Percentiles rank a stretch among this genome's conserved stretches.
Conservation (phyloP, 1,284 basidiomycete species). For the Athelia psychrophila region DNA sequence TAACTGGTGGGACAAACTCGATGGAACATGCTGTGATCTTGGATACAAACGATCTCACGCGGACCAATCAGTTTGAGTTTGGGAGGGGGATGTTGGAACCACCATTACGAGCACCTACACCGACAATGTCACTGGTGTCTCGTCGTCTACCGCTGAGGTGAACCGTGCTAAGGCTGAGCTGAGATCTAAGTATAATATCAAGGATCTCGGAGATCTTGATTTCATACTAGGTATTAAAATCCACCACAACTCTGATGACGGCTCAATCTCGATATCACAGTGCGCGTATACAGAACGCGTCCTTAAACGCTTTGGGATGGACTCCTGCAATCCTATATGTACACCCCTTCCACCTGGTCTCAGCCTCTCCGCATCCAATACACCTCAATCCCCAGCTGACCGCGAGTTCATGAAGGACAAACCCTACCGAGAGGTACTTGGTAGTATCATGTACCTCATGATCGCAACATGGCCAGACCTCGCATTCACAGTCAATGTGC, state of each 20-base stretch:
- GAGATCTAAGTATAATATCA: conserved; percentile 11
- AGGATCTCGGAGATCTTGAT: conserved; percentile 17
- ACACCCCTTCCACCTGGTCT: conserved; percentile 17
- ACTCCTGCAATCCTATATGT: conserved; percentile 15
- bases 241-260: conserved; percentile 6
- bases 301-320: conserved; percentile 14
- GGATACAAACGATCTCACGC: conserved; percentile 11
- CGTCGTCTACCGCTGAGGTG: conserved; percentile 4
- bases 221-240: conserved; percentile 27
- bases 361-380: conserved; percentile 13
- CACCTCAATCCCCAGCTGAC: conserved; percentile 18
- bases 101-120: conserved; percentile 16
- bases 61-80: conserved; percentile 16
- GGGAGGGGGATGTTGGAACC: neutral
- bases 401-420: conserved; percentile 21
- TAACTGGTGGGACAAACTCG: conserved; percentile 6
- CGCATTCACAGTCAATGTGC: conserved; percentile 18
- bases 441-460: conserved; percentile 29
- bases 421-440: conserved; percentile 24
- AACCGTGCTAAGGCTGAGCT: conserved; percentile 16
- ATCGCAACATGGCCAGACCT: conserved; percentile 28
- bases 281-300: conserved; percentile 23
- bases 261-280: conserved; percentile 20
- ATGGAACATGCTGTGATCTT: conserved; percentile 1
- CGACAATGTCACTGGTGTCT: conserved; percentile 18